These are phyloP conservation scores for Candida endomychidarum DNA, from an alignment of 805 yeast genomes.

Conservation along the genomic window DNA sequence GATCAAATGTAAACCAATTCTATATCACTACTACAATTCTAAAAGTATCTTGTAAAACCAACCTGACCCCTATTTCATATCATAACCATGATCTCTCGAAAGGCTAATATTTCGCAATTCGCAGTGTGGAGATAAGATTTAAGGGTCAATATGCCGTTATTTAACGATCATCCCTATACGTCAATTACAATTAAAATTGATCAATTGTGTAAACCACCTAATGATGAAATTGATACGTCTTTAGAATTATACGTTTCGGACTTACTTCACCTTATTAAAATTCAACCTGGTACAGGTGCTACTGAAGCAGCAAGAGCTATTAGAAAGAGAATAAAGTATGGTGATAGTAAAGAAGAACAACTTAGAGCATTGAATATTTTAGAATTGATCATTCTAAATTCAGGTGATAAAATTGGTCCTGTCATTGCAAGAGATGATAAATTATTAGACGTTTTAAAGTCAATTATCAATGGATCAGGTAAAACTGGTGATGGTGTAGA, in stretches of 20 bases:
- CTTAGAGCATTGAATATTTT: slow-evolving; percentile 54
- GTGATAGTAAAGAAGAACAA: slow-evolving; percentile 59
- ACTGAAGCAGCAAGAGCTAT: slow-evolving; percentile 89
- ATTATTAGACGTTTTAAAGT: slow-evolving; percentile 60
- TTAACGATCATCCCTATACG: slow-evolving; percentile 60
- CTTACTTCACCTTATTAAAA: slow-evolving; percentile 51
- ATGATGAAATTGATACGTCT: slow-evolving; percentile 38
- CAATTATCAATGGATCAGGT: slow-evolving; percentile 43
- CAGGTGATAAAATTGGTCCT: slow-evolving; percentile 43
- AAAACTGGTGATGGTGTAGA: slow-evolving; percentile 35
- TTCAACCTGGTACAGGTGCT: slow-evolving; percentile 37
- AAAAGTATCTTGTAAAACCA: no score
- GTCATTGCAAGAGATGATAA: slow-evolving; percentile 65
- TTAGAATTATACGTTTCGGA: slow-evolving; percentile 53
- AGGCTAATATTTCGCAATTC: no score
- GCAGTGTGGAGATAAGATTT: slow-evolving; percentile 5
- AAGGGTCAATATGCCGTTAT: slow-evolving; percentile 23
- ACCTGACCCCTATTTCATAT: no score
- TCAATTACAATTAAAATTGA: slow-evolving; percentile 67
- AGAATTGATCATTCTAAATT: slow-evolving; percentile 40
- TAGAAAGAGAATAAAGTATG: slow-evolving; percentile 86
- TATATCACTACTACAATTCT: no score
- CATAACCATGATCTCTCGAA: no score
- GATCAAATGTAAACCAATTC: no score
- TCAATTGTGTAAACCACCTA: slow-evolving; percentile 45